Conservation (phyloP, 78 protist genomes). For the Parvularia atlantis region DNA sequence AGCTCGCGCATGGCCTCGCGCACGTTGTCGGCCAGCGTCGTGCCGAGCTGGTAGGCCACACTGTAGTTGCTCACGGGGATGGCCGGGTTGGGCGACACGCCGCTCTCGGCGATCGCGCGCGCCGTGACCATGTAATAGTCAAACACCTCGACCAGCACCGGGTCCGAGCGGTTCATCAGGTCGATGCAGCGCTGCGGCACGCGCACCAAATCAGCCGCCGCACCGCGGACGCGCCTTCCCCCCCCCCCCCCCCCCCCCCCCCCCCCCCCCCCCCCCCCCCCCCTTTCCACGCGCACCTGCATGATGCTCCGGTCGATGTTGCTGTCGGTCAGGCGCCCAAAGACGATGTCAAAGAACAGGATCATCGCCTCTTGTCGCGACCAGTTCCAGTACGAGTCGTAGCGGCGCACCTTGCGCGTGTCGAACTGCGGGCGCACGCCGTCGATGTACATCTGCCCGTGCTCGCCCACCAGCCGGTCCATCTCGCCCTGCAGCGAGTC, state of each 20-base stretch:
- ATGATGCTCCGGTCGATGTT: too few relatives aligned
- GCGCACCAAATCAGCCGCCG: not conserved
- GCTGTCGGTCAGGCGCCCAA: not conserved
- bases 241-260: too few relatives aligned
- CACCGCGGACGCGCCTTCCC: too few relatives aligned
- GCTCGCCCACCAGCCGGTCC: constrained; percentile 13
- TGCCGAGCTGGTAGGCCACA: not conserved
- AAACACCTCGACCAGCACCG: not conserved
- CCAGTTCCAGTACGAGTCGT: constrained; percentile 53
- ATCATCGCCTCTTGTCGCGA: constrained; percentile 13
- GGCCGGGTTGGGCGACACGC: not conserved
- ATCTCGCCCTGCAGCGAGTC: not conserved
- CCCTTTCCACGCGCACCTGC: too few relatives aligned
- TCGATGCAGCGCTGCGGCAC: not conserved
- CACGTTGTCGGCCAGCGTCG: not conserved
- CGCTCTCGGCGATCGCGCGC: not conserved
- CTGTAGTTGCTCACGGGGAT: not conserved
- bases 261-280: too few relatives aligned
- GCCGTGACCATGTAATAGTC: not conserved
- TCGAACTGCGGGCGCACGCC: constrained; percentile 24
- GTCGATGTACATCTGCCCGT: constrained; percentile 22
- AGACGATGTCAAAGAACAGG: not conserved
- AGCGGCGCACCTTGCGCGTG: constrained; percentile 12
- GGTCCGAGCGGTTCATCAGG: not conserved
- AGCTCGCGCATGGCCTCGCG: too few relatives aligned